Evolutionary conservation across 192 early-diverging fungal genomes (phyloP), one percentile per base, ranked within the genome.

Genomic region (Coemansia sp.): DNA sequence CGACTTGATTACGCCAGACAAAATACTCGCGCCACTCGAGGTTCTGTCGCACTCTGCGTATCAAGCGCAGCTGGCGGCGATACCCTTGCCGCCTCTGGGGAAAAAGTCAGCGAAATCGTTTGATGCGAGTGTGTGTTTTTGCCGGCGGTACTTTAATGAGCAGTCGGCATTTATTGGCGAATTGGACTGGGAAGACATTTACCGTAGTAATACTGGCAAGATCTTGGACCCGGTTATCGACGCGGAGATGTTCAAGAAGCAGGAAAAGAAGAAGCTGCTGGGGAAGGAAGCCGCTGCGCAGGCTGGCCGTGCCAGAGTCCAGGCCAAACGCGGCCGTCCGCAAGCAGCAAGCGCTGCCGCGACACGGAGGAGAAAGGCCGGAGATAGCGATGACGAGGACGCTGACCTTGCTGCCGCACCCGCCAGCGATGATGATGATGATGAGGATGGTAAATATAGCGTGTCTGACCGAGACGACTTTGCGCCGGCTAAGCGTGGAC

Each of bases 111-210:
- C 44, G 18, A 34, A 18, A 13, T 34, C 18, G 15, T 13, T 20
- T 3, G 61, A 38, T 27, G 13, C 27, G 31, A 41, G n/a, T 1
- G 47, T 66, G 57, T 72, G 63, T 20, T 79, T 81, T 63, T 85
- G 86, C 27, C 44, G 74, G 5, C 44, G 79, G 9, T 75, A 72
- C 38, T 87, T 78, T 65, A 76, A 84, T 51, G 80, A 80, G 67
- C 71, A 81, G n/a, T 69, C 76, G 13, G 74, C 72, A 4, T 43
- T 60, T 55, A 47, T 87, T 11, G 76, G 72, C 16, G 73, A 78
- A 9, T 46, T 86, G 15, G 84, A 86, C 40, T 86, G 85, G 85
- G 76, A 85, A 8, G 20, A 22, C 40, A 70, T 85, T 41, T 82
- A 85, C 36, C 13, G 15, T 5, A 18, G 57, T 13, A 43, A 61